These are phyloP conservation scores for Myxozyma udenii DNA, from an alignment of 805 yeast genomes.

Conservation along the genomic window DNA sequence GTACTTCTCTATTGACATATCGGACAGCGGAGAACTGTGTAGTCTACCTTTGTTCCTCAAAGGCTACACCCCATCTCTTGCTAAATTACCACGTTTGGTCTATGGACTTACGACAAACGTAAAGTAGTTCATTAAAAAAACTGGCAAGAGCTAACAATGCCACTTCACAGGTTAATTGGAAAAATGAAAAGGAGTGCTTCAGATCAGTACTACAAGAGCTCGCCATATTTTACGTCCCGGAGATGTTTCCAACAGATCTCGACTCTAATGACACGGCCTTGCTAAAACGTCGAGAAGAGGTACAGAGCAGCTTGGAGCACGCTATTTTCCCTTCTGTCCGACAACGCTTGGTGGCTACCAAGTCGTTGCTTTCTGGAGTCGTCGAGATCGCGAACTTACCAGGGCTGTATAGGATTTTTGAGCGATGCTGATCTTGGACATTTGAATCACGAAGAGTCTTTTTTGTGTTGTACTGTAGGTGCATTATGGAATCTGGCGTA, in stretches of 20 bases:
- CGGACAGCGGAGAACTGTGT: slow-evolving; percentile 41
- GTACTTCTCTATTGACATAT: slow-evolving; percentile 58
- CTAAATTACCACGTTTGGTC: slow-evolving; percentile 65
- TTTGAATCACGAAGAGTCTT: too few species aligned
- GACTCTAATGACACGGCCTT: slow-evolving; percentile 24
- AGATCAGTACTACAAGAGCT: slow-evolving; percentile 62
- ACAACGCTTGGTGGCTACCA: slow-evolving; percentile 62
- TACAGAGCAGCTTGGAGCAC: slow-evolving; percentile 50
- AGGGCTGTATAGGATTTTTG: slow-evolving; percentile 86
- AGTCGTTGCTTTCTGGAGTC: slow-evolving; percentile 45
- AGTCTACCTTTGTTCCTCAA: slow-evolving; percentile 68
- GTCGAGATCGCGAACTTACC: slow-evolving; percentile 89
- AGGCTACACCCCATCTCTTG: slow-evolving; percentile 58
- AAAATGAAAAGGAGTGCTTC: slow-evolving; percentile 65
- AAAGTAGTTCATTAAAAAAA: not conserved
- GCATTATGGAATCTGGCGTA: not conserved
- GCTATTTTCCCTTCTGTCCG: slow-evolving; percentile 64
- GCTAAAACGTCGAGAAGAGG: slow-evolving; percentile 35
- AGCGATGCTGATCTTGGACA: slow-evolving; percentile 76
- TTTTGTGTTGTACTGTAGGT: too few species aligned
- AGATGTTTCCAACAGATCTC: slow-evolving; percentile 39
- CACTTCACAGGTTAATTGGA: slow-evolving; percentile 46
- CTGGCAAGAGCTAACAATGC: not conserved
- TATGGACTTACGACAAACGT: slow-evolving; percentile 58
- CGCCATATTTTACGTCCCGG: slow-evolving; percentile 72